Conservation (phyloP, 73 alveolate species). For the Paraurostyla sp. region DNA sequence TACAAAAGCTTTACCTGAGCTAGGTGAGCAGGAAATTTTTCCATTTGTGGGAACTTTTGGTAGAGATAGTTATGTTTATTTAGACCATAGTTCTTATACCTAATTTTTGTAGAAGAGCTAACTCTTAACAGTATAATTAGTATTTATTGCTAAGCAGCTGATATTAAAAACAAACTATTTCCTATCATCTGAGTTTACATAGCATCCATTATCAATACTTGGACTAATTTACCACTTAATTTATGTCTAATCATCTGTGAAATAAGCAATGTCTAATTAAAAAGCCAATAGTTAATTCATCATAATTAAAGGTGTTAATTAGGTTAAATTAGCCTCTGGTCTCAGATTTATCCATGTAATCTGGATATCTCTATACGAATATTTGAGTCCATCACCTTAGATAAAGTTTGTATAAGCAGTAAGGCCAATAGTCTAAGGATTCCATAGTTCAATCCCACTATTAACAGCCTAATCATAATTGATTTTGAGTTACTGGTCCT, state of each 20-base stretch:
- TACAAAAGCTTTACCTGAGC: neutral
- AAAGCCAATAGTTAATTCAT: neutral
- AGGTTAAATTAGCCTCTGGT: neutral
- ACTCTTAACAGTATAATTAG: neutral
- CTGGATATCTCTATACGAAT: neutral
- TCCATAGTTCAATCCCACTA: neutral
- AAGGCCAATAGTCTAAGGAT: neutral
- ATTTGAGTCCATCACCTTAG: constrained; percentile 16
- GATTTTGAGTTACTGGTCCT: neutral
- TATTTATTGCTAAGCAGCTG: neutral
- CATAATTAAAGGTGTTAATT: neutral
- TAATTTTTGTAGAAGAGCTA: neutral
- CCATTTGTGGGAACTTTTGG: constrained; percentile 10
- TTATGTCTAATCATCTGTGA: neutral
- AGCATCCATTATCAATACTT: neutral
- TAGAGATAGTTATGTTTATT: neutral
- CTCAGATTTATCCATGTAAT: constrained; percentile 29
- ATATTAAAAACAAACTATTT: constrained; percentile 9
- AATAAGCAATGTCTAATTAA: neutral
- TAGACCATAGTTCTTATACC: neutral
- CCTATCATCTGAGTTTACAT: neutral
- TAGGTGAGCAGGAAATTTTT: constrained; percentile 12
- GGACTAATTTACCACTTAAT: constrained; percentile 21
- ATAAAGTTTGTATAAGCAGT: constrained; percentile 15
- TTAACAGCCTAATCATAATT: constrained; percentile 18